Conservation (phyloP, 2,329 filamentous ascomycete genomes). For the Exophiala phaeomuriformis region DNA sequence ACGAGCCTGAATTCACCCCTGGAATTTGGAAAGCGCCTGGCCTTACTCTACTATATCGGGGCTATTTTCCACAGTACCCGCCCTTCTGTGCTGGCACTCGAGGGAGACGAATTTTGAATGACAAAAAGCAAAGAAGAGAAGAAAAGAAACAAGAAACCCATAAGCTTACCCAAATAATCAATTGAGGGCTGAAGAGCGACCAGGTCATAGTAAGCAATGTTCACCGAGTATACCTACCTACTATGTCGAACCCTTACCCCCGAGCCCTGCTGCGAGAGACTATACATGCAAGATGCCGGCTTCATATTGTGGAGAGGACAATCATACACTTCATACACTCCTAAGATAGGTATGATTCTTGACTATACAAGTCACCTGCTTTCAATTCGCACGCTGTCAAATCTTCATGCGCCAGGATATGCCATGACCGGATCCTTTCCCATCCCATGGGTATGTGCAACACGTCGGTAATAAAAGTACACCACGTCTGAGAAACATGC, state of each 20-base stretch:
- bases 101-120: too few species aligned
- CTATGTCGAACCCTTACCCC: background rate
- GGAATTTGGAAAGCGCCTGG: too few species aligned
- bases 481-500: background rate
- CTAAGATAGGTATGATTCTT: background rate
- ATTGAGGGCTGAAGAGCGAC: too few species aligned
- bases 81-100: too few species aligned
- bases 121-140: too few species aligned
- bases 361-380: slow-evolving; percentile 4
- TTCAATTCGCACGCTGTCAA: background rate
- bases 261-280: background rate
- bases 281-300: background rate
- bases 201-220: too few species aligned
- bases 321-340: background rate
- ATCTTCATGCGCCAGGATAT: slow-evolving; percentile 6
- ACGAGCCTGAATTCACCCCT: too few species aligned
- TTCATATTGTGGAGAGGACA: background rate
- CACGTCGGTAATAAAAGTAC: slow-evolving; percentile 10
- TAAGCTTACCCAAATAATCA: too few species aligned
- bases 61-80: too few species aligned
- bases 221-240: too few species aligned
- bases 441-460: slow-evolving; percentile 4
- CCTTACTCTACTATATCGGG: too few species aligned
- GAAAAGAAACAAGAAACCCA: too few species aligned
- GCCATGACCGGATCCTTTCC: slow-evolving; percentile 2